phyloP scores from a whole-genome alignment of 75 land plant genomes.

The Larix kaempferi region DNA sequence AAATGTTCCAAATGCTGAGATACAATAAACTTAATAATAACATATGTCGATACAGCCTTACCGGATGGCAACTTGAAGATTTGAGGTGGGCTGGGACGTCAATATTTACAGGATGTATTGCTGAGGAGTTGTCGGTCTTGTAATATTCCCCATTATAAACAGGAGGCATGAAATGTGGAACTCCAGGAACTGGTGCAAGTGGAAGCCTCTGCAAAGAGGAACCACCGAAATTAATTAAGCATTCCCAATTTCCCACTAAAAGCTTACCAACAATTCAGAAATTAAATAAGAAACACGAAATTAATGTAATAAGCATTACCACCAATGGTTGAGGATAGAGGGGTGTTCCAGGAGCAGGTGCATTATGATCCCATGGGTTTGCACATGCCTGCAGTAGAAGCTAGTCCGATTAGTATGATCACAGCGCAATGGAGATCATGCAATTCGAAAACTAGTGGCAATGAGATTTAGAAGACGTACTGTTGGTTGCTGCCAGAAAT shows the following conservation, averaged over 20 bases:
- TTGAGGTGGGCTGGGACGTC: constrained; percentile 29
- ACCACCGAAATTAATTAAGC: not conserved
- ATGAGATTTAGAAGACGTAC: constrained; percentile 11
- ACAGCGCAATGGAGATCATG: not conserved
- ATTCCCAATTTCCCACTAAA: not conserved
- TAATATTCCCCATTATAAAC: constrained; percentile 13
- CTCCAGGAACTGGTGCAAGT: constrained; percentile 39
- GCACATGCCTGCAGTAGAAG: not conserved
- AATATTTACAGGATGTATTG: constrained; percentile 8
- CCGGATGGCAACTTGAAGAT: constrained; percentile 19
- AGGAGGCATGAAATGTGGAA: constrained; percentile 26
- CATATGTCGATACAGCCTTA: not conserved
- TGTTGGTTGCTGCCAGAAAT: constrained; percentile 57
- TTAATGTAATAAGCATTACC: not conserved
- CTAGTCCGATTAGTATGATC: not conserved
- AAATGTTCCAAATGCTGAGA: not conserved
- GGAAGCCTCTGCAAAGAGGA: constrained; percentile 48
- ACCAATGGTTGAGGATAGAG: constrained; percentile 13
- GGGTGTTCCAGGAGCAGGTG: constrained; percentile 29
- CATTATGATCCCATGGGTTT: constrained; percentile 28
- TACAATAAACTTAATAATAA: not conserved
- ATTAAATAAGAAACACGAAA: no score
- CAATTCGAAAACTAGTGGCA: not conserved
- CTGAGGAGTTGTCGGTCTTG: not conserved
- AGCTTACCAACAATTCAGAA: not conserved